Base-by-base conservation (phyloP, 2,329 filamentous ascomycete species). In the Plectosphaerella plurivora region DNA sequence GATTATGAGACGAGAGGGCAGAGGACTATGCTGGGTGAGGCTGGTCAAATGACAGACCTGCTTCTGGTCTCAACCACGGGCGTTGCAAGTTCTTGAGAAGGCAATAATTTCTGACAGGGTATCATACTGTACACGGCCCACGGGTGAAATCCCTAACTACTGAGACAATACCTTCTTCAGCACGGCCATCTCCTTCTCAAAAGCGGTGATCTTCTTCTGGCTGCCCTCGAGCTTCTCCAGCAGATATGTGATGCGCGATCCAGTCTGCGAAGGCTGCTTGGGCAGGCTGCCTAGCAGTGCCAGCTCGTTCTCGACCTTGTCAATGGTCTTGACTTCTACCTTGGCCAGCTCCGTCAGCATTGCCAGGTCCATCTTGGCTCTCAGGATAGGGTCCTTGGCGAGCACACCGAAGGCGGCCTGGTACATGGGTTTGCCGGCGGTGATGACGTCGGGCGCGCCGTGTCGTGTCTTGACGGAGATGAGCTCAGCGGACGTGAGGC, bases 371-470 rank as follows among this genome's bases (percentile, higher is more conserved):
- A 97, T 81, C 58, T 86, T 83, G 36, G 88, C 86, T 42, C 79
- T 78, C 42, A 97, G 75, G 1, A 91, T 89, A 7, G 78, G 75
- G 64, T 97, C 92, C 45, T 82, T 72, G 0, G 84, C 79, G 37
- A 97, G 73, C 37, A 82, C 76, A 54, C 79, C 78, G 72, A 97
- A 97, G 0, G 92, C 92, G 1, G 92, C 84, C 53, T 86, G 83
- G 68, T 93, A 95, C 24, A 97, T 87, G 0, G 93, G 92, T 63
- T 89, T 91, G 20, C 91, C 91, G 0, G 91, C 87, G 51, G 80
- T 85, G 66, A 97, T 88, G 33, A 76, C 77, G 53, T 86, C 83
- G 0, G 94, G 93, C 0, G 91, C 85, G 0, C 94, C 93, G 45
- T 88, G 87, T 48, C 78, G 73, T 4, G 83, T 83, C 24, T 81